These are phyloP conservation scores for Vigna mungo DNA, from an alignment of 306 rosid genomes.

Conservation along the genomic window DNA sequence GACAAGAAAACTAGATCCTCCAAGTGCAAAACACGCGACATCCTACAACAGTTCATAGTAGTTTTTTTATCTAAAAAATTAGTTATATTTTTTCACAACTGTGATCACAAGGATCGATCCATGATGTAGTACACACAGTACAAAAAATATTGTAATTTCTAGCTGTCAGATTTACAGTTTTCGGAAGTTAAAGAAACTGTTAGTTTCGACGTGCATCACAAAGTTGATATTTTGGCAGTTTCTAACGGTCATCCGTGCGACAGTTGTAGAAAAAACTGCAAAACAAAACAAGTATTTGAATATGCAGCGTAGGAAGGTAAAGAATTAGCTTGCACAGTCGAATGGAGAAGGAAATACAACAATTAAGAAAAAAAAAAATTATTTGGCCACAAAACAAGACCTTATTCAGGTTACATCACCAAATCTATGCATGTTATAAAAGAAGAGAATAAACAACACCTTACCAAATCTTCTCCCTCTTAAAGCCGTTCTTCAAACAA, in stretches of 20 bases:
- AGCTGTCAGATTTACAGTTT: not conserved
- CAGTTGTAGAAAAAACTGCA: too few species aligned
- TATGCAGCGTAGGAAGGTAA: not conserved
- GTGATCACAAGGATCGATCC: not conserved
- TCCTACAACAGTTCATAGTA: too few species aligned
- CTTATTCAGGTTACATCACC: not conserved
- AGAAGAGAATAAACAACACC: not conserved
- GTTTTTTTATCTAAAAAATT: too few species aligned
- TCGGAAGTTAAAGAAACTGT: not conserved
- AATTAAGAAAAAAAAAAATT: not conserved
- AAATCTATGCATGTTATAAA: not conserved
- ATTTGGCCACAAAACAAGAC: not conserved
- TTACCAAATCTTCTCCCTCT: not conserved
- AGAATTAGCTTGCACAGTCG: not conserved
- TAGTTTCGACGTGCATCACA: not conserved
- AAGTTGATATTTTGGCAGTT: too few species aligned
- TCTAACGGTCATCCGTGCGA: too few species aligned
- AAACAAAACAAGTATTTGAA: not conserved
- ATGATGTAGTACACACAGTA: not conserved
- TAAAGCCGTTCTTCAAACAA: not conserved
- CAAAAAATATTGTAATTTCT: too few species aligned
- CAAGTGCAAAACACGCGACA: too few species aligned
- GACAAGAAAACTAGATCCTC: not conserved
- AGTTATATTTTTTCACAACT: too few species aligned
- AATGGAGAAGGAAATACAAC: not conserved